Evolutionary conservation across 805 yeast genomes (phyloP), one percentile per base, ranked within the genome.

Genomic region (Clavispora carvajalis): DNA sequence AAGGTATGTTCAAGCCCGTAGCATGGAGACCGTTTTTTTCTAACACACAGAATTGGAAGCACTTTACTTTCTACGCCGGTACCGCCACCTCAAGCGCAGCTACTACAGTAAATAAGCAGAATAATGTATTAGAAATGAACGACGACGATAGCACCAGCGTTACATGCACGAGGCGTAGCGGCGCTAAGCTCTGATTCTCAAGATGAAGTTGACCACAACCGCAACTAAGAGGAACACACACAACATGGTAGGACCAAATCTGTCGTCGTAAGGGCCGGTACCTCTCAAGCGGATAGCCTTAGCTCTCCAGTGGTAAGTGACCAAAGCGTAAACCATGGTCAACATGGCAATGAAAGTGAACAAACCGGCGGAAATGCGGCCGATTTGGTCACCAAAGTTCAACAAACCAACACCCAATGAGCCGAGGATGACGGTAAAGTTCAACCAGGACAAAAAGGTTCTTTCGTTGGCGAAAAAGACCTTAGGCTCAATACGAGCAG

Each of bases 251-350:
- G 99, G 99, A 34, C 99, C 99, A 52, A 93, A 83, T 60, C 99
- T 80, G 66, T 93, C 99, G 59, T 93, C 99, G 61, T 93, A 93
- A n/a, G 99, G 99, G 36, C 99, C 99, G 11, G 95, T 80, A 31
- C 99, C 99, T 66, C 98, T 82, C 67, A 91, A 77, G 65, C 99
- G 82, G 53, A 93, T 93, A 44, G 99, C 99, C 60, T 90, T 88
- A 1, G 99, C 99, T 73, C 99, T 86, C 99, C 99, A 95, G 66
- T 93, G 99, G 64, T 93, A 93, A 10, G 98, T 93, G 36, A 88
- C 76, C 47, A 93, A 75, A 1, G 99, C 99, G 57, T 93, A 93
- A 3, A 83, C 76, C 99, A 93, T 93, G 18, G 99, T 91, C 49
- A 86, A 88, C 97, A 93, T 91, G 48, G 99, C 95, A 41, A 93